Evolutionary conservation across 2,329 filamentous ascomycete species (phyloP).

Genomic region (Stachybotrys chlorohalonatus): DNA sequence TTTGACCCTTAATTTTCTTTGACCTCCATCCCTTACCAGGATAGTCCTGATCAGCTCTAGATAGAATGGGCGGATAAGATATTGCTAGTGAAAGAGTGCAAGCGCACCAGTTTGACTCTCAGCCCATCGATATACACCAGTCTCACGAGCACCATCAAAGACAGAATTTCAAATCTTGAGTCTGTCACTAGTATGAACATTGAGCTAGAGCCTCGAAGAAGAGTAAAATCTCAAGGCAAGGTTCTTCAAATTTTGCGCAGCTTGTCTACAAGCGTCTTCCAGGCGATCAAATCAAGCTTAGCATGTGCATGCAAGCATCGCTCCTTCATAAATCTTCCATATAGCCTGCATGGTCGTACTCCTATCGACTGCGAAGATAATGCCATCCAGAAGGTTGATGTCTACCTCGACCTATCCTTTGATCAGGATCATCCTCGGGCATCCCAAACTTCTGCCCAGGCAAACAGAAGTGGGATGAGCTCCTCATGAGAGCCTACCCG

Average conservation of each 20-base stretch:
- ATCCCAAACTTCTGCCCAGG: background rate
- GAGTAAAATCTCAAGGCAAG: conserved; percentile 3
- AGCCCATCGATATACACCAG: conserved; percentile 5
- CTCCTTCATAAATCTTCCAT: background rate
- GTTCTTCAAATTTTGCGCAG: conserved; percentile 4
- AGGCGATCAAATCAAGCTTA: conserved; percentile 6
- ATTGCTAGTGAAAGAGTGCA: background rate
- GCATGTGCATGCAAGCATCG: background rate
- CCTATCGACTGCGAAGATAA: conserved; percentile 1
- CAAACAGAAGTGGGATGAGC: background rate
- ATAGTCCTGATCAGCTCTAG: background rate
- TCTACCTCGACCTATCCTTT: background rate
- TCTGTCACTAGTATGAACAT: background rate
- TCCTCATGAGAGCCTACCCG: background rate
- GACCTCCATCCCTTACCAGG: no score
- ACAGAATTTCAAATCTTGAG: conserved; percentile 3
- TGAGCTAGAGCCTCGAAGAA: conserved; percentile 2
- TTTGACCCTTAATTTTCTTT: background rate
- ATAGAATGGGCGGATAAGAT: background rate
- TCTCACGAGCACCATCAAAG: background rate
- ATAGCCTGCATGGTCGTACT: conserved; percentile 2
- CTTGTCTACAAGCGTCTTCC: conserved; percentile 4
- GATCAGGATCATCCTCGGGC: background rate
- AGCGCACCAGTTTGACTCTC: background rate
- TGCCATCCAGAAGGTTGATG: background rate